phyloP scores from a whole-genome alignment of 805 yeast species.

The Tetrapisispora arboricola region DNA sequence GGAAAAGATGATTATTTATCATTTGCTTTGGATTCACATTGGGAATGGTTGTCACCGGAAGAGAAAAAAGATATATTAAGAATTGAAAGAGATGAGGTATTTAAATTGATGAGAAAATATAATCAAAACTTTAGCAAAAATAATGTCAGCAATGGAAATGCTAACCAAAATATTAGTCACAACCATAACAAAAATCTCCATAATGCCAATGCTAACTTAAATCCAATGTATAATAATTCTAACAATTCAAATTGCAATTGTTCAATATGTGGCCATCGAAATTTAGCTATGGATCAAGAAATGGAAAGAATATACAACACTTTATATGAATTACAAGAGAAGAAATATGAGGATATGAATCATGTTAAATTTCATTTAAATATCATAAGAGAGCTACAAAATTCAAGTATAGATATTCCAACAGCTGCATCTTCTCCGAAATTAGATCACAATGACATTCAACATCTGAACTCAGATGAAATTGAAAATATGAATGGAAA shows the following conservation, averaged over 20 bases:
- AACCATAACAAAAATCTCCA: not conserved
- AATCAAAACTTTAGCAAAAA: constrained; percentile 29
- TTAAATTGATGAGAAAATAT: constrained; percentile 52
- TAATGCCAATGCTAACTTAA: not conserved
- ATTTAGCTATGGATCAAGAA: constrained; percentile 62
- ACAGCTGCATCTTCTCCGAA: constrained; percentile 1
- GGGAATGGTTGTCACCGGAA: constrained; percentile 55
- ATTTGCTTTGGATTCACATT: constrained; percentile 31
- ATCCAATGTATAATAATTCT: not conserved
- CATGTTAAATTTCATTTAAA: constrained; percentile 27
- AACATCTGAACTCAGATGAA: not conserved
- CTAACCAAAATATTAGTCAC: not conserved
- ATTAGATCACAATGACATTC: not conserved
- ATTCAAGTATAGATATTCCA: constrained; percentile 9
- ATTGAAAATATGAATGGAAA: not conserved
- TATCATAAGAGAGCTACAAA: constrained; percentile 27
- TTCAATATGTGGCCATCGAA: constrained; percentile 66
- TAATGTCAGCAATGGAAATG: not conserved
- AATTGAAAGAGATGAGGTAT: constrained; percentile 59
- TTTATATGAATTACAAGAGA: constrained; percentile 44
- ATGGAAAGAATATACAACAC: constrained; percentile 63
- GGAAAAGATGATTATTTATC: constrained; percentile 14
- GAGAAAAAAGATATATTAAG: constrained; percentile 52
- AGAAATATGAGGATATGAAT: constrained; percentile 24
- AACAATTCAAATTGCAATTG: constrained; percentile 46